These are phyloP conservation scores for Grosmannia penicillata DNA, from an alignment of 2,329 filamentous ascomycete species.

Conservation along the genomic window DNA sequence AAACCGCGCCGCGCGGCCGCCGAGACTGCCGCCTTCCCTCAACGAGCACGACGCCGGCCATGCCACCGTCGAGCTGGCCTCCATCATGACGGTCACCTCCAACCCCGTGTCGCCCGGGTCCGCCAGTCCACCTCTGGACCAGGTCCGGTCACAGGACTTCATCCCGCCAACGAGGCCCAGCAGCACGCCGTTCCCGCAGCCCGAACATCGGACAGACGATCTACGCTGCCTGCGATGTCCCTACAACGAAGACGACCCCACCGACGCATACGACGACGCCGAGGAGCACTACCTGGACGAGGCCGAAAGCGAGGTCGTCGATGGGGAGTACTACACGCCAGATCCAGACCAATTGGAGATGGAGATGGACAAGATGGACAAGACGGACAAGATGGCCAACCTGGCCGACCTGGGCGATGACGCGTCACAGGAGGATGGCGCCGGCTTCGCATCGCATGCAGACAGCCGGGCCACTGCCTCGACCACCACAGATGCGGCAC, in stretches of 20 bases:
- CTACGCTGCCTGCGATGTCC: slow-evolving; percentile 25
- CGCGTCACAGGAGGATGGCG: too few relatives aligned
- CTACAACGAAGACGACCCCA: slow-evolving; percentile 16
- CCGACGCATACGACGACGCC: slow-evolving; percentile 10
- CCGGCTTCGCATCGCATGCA: too few relatives aligned
- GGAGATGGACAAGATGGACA: not conserved
- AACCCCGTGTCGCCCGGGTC: slow-evolving; percentile 40
- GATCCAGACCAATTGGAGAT: too few relatives aligned
- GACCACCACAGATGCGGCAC: too few relatives aligned
- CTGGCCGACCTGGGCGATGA: too few relatives aligned
- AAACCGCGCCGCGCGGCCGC: not conserved
- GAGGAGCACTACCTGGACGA: slow-evolving; percentile 1
- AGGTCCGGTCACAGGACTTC: slow-evolving; percentile 30
- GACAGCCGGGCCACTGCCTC: too few relatives aligned
- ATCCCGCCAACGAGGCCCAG: slow-evolving; percentile 37
- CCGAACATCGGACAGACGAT: slow-evolving; percentile 31
- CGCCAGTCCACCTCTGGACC: slow-evolving; percentile 34
- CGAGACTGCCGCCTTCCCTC: slow-evolving; percentile 8
- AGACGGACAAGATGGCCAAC: too few relatives aligned
- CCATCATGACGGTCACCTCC: slow-evolving; percentile 32
- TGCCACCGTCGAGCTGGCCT: slow-evolving; percentile 25
- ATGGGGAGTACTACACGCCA: not conserved
- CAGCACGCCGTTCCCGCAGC: slow-evolving; percentile 44
- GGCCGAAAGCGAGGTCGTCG: not conserved
- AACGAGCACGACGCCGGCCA: slow-evolving; percentile 21